These are phyloP conservation scores for Ceratocystiopsis brevicomis DNA, from an alignment of 2,329 filamentous ascomycete species.

Conservation along the genomic window DNA sequence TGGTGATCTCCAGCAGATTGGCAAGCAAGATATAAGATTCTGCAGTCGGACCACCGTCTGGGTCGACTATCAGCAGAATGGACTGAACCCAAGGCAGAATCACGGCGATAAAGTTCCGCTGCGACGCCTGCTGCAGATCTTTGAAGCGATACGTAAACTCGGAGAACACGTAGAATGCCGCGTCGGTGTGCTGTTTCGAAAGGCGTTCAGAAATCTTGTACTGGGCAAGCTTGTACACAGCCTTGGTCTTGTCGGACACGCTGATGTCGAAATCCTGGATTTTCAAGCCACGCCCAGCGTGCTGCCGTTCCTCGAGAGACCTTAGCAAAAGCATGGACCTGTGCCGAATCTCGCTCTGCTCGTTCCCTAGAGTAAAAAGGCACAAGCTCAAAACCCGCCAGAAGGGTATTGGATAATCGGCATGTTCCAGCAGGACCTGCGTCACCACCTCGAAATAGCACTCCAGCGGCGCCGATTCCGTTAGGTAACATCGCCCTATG, in stretches of 20 bases:
- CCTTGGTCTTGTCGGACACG: slow-evolving; percentile 94
- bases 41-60: slow-evolving; percentile 75
- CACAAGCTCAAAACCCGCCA: slow-evolving; percentile 83
- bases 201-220: slow-evolving; percentile 89
- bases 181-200: slow-evolving; percentile 69
- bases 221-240: slow-evolving; percentile 92
- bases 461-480: slow-evolving; percentile 64
- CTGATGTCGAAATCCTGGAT: slow-evolving; percentile 96
- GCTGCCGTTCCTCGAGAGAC: slow-evolving; percentile 63
- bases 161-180: slow-evolving; percentile 88
- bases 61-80: slow-evolving; percentile 80
- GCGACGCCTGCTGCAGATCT: slow-evolving; percentile 59
- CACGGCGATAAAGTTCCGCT: slow-evolving; percentile 84
- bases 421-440: slow-evolving; percentile 64
- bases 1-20: slow-evolving; percentile 90
- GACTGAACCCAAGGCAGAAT: slow-evolving; percentile 93
- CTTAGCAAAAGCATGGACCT: slow-evolving; percentile 71
- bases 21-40: slow-evolving; percentile 88
- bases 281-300: slow-evolving; percentile 53
- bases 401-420: slow-evolving; percentile 68
- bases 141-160: slow-evolving; percentile 92
- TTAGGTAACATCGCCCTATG: slow-evolving; percentile 75
- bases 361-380: slow-evolving; percentile 81
- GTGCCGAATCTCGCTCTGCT: slow-evolving; percentile 71
- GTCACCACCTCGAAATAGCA: slow-evolving; percentile 92